Evolutionary conservation across 192 early-diverging fungal species (phyloP).

Genomic region (Chytriomyces sp.): DNA sequence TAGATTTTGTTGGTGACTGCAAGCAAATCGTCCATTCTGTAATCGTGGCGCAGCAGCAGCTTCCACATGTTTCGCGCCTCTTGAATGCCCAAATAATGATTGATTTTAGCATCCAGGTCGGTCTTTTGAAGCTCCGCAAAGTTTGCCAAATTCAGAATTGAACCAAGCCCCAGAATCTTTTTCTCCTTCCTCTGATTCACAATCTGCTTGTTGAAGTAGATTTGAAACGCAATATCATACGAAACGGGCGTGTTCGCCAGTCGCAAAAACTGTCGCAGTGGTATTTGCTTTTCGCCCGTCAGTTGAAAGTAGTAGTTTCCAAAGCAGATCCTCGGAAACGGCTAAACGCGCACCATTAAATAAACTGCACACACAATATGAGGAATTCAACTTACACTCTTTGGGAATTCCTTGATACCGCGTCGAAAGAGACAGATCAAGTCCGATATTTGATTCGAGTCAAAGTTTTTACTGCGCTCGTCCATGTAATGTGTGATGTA

Average conservation of each 20-base stretch:
- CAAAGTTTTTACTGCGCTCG: conserved; percentile 7
- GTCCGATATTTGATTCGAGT: not conserved
- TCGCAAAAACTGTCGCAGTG: not conserved
- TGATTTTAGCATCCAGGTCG: conserved; percentile 26
- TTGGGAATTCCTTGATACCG: conserved; percentile 13
- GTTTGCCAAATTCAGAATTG: not conserved
- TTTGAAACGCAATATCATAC: conserved; percentile 25
- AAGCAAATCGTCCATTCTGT: conserved; percentile 15
- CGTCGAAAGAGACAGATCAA: not conserved
- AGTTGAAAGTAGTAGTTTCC: conserved; percentile 5
- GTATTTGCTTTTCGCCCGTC: not conserved
- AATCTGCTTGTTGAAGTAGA: conserved; percentile 21
- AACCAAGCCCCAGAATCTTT: conserved; percentile 2
- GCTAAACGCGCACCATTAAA: not conserved
- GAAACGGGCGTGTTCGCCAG: not conserved
- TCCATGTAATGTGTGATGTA: conserved; percentile 9
- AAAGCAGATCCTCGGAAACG: not conserved
- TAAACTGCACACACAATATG: not conserved
- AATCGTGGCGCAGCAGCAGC: conserved; percentile 6
- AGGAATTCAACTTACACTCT: not conserved
- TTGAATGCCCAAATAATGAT: conserved; percentile 15
- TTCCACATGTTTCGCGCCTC: conserved; percentile 28
- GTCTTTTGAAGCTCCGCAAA: conserved; percentile 22
- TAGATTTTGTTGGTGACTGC: not conserved
- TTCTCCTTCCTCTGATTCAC: conserved; percentile 4